phyloP scores from a whole-genome alignment of 371 early-diverging fungal genomes.

The Smittium culicis region DNA sequence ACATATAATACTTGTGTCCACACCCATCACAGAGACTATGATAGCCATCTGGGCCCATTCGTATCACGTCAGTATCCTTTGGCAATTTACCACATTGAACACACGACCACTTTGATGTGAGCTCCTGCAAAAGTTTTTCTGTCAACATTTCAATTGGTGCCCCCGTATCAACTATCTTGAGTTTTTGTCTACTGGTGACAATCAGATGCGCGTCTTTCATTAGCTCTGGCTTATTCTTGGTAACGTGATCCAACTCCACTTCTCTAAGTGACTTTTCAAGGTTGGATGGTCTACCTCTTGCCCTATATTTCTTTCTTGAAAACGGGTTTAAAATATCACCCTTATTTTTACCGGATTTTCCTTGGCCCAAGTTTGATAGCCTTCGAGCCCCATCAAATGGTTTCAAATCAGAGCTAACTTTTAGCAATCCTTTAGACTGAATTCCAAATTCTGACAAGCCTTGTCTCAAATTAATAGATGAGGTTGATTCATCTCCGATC shows the following conservation, averaged over 20 bases:
- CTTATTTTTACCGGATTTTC: background rate
- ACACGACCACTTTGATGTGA: background rate
- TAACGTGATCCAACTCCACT: conserved; percentile 11
- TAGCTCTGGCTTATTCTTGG: background rate
- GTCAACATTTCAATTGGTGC: background rate
- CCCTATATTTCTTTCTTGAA: conserved; percentile 11
- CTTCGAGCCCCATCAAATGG: background rate
- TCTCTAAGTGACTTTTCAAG: conserved; percentile 31
- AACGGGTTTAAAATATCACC: background rate
- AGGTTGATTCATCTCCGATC: background rate
- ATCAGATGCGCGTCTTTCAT: background rate
- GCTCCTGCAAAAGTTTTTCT: background rate
- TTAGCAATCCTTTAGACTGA: too few species aligned
- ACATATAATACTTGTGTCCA: conserved; percentile 11
- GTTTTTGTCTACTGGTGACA: background rate
- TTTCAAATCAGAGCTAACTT: background rate
- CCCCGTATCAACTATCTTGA: conserved; percentile 8
- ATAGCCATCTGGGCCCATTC: conserved; percentile 13
- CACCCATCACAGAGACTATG: conserved; percentile 14
- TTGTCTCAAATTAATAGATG: too few species aligned
- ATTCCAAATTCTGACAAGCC: too few species aligned
- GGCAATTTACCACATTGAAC: background rate
- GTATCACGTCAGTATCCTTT: conserved; percentile 4
- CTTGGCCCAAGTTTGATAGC: background rate
- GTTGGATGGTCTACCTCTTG: conserved; percentile 29